phyloP scores from a whole-genome alignment of 345 rosid genomes.

The Bruguiera gymnorhiza region DNA sequence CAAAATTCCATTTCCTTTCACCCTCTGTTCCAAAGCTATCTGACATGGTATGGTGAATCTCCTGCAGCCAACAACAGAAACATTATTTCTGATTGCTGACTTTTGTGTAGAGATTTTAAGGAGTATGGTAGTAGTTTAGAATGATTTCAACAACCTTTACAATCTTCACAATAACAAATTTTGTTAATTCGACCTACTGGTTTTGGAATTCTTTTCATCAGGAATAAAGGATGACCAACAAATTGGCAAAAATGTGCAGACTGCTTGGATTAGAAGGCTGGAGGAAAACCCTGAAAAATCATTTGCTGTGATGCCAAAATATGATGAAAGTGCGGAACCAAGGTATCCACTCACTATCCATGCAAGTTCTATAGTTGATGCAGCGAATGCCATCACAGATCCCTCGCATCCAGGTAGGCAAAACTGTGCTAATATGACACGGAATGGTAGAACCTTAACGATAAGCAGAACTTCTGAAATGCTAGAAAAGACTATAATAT shows the following conservation, averaged over 20 bases:
- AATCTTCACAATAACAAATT: neutral
- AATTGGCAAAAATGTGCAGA: constrained; percentile 53
- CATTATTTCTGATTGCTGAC: too few species aligned
- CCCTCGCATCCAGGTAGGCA: constrained; percentile 91
- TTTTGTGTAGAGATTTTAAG: too few species aligned
- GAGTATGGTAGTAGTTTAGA: too few species aligned
- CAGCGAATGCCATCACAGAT: constrained; percentile 72
- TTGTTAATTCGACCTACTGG: constrained; percentile 27
- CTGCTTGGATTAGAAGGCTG: constrained; percentile 61
- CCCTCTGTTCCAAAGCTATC: too few species aligned
- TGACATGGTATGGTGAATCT: too few species aligned
- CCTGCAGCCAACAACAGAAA: too few species aligned
- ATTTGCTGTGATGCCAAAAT: constrained; percentile 47
- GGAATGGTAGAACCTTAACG: constrained; percentile 76
- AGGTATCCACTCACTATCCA: constrained; percentile 71
- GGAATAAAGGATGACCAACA: constrained; percentile 55
- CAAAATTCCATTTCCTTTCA: too few species aligned
- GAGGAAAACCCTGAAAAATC: constrained; percentile 59
- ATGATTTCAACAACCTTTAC: neutral
- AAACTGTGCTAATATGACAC: constrained; percentile 53
- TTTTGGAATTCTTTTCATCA: constrained; percentile 36
- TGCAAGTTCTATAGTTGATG: constrained; percentile 71
- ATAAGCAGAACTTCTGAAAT: constrained; percentile 61
- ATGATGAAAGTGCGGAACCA: constrained; percentile 74
- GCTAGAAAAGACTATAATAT: constrained; percentile 62